Evolutionary conservation across 2,329 filamentous ascomycete genomes (phyloP), one percentile per base, ranked within the genome.

Genomic region (Beauveria medogensis): DNA sequence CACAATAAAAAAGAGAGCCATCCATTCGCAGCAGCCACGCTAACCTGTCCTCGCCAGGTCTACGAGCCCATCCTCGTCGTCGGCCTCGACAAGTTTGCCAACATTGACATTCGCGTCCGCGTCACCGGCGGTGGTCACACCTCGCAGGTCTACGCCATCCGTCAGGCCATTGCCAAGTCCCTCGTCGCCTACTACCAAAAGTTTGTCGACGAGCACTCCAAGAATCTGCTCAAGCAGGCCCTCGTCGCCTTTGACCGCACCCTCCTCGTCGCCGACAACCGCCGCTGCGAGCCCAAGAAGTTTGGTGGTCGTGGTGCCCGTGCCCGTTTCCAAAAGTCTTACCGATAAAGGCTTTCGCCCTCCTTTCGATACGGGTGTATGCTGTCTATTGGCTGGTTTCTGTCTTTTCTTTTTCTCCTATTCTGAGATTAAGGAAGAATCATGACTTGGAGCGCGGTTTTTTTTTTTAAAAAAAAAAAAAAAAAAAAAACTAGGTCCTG

Each of bases 141-240:
- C 69, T 96, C 91, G 64, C 92, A 97, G 81, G 86, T 96, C 81
- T 97, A 97, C 82, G 94, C 94, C 78, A 91, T 97, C 85, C 92
- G 94, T 73, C 94, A 99, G 84, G 93, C 94, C 74, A 97, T 99
- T 77, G 88, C 92, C 83, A 99, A 97, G 88, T 72, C 74, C 64
- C 69, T 77, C 63, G 74, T 77, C 70, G 74, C 92, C 80, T 97
- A 97, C 89, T 97, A 97, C 90, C 93, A 97, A 84, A 97, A 99
- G 87, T 99, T 88, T 83, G 91, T 97, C 81, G 94, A 99, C 77
- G 94, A 99, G 90, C 92, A 97, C 90, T 91, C 90, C 84, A 99
- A 99, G 90, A 97, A 97, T 88, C 85, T 92, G 82, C 87, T 99
- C 76, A 99, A 97, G 91, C 89, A 93, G 82, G 90, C 91, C 70